phyloP scores from a whole-genome alignment of 495 filamentous ascomycete genomes.

The Aspergillus nanangensis region DNA sequence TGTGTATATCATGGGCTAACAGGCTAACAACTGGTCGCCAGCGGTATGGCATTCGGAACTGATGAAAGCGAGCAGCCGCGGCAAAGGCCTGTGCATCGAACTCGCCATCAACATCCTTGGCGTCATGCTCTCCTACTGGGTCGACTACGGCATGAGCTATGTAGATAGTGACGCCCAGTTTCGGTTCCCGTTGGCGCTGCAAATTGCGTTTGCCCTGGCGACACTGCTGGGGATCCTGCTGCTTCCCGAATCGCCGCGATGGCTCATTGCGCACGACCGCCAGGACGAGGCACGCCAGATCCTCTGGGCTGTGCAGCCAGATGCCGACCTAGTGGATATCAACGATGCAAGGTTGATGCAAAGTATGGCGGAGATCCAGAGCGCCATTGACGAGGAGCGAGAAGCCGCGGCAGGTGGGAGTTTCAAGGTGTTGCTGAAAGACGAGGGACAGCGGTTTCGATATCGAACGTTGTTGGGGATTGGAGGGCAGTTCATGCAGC shows the following conservation, averaged over 20 bases:
- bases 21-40: too few species aligned
- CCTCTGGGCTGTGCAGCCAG: constrained; percentile 29
- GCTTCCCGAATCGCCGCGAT: constrained; percentile 53
- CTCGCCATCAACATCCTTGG: constrained; percentile 59
- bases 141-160: constrained; percentile 34
- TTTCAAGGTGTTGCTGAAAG: constrained; percentile 33
- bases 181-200: constrained; percentile 50
- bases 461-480: constrained; percentile 31
- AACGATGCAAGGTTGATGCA: constrained; percentile 20
- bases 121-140: constrained; percentile 35
- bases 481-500: constrained; percentile 43
- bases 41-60: constrained; percentile 54
- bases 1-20: too few species aligned
- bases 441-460: constrained; percentile 25
- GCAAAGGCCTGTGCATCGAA: constrained; percentile 59
- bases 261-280: constrained; percentile 31
- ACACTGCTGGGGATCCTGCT: constrained; percentile 42
- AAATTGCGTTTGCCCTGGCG: constrained; percentile 51
- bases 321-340: constrained; percentile 21
- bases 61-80: constrained; percentile 56
- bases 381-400: constrained; percentile 26
- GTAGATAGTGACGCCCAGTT: constrained; percentile 29
- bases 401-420: constrained; percentile 21
- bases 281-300: constrained; percentile 25
- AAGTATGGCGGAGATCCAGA: constrained; percentile 25